Conservation (phyloP, 352 stramenopile species). For the Globisporangium viniferum region DNA sequence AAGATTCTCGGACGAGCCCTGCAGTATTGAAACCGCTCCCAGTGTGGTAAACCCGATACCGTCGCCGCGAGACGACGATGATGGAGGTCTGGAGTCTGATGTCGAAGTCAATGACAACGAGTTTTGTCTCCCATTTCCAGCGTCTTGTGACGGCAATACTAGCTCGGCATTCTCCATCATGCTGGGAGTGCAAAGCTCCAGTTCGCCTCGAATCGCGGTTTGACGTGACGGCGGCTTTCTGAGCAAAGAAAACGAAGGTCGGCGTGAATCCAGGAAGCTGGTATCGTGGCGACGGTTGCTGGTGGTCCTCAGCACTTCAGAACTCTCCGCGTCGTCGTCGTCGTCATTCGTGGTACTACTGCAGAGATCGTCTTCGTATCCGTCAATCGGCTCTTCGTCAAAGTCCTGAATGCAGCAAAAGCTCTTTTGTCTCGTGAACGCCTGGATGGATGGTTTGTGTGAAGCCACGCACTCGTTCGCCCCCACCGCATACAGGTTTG, state of each 20-base stretch:
- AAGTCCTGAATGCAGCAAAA: conserved; percentile 14
- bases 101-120: background rate
- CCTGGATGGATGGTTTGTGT: background rate
- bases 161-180: background rate
- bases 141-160: background rate
- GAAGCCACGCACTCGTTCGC: background rate
- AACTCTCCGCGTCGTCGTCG: background rate
- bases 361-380: background rate
- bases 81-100: background rate
- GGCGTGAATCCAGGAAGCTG: background rate
- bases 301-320: background rate
- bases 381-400: background rate
- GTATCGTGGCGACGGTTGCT: too few relatives aligned
- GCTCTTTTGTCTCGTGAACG: conserved; percentile 9
- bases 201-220: conserved; percentile 32
- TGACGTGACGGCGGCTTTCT: conserved; percentile 23
- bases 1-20: conserved; percentile 16
- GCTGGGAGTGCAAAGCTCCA: conserved; percentile 6
- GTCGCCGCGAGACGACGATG: background rate
- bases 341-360: background rate
- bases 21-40: conserved; percentile 9
- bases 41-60: background rate
- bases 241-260: background rate
- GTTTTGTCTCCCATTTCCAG: background rate
- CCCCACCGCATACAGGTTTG: background rate